Percentiles rank a stretch among this genome's conserved stretches.
Evolutionary conservation across 164 flowering plant species (phyloP).

Genomic region (Annona squamosa): DNA sequence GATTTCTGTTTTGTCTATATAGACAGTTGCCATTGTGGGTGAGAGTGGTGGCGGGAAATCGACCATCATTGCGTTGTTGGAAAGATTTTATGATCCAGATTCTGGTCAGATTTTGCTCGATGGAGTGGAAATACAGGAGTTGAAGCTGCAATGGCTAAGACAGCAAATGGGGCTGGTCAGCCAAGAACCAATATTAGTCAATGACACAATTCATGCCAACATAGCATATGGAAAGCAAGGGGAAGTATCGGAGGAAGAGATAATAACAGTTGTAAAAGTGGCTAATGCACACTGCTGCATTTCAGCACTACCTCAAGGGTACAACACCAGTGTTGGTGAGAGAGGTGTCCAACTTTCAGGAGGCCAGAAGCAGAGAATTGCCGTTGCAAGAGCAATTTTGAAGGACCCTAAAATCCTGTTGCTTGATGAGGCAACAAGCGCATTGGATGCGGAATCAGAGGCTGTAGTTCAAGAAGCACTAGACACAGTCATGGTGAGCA

Average conservation of each 20-base stretch:
- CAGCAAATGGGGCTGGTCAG: conserved; percentile 70
- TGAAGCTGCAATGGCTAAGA: conserved; percentile 59
- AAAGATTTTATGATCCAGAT: conserved; percentile 68
- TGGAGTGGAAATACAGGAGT: conserved; percentile 32
- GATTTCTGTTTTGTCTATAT: conserved; percentile 8
- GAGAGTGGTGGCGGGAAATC: conserved; percentile 83
- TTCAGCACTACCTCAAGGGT: conserved; percentile 51
- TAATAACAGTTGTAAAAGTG: conserved; percentile 45
- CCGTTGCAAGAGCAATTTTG: conserved; percentile 6
- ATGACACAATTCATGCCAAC: conserved; percentile 54
- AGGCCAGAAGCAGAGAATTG: conserved; percentile 8
- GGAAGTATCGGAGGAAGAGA: conserved; percentile 45
- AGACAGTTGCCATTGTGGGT: conserved; percentile 79
- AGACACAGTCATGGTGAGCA: conserved; percentile 18
- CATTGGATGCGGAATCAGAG: conserved; percentile 15
- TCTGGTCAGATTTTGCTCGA: conserved; percentile 44
- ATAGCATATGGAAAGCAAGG: conserved; percentile 64
- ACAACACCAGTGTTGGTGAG: conserved; percentile 47
- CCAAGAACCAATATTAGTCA: conserved; percentile 70
- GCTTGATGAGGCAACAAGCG: conserved; percentile 7
- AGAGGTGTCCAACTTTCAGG: conserved; percentile 8
- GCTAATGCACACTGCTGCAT: conserved; percentile 71
- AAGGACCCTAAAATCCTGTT: conserved; percentile 6
- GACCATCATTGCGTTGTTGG: conserved; percentile 53
- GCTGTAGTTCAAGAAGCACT: conserved; percentile 22